These are phyloP conservation scores for Phytophthora megakarya DNA, from an alignment of 352 stramenopile species.

Conservation along the genomic window DNA sequence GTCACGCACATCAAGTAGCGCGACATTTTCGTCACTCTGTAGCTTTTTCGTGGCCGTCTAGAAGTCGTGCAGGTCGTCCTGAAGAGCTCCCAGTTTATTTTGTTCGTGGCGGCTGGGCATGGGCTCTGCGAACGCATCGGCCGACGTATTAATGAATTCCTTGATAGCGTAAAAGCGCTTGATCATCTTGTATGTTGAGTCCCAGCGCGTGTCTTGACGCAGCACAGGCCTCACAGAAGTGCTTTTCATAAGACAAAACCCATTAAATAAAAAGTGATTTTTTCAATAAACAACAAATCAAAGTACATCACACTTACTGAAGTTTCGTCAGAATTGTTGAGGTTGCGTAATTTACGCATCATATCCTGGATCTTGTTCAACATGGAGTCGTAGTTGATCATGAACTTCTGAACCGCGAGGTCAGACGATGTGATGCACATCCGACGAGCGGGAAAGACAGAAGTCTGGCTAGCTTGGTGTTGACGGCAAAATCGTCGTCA, in stretches of 20 bases:
- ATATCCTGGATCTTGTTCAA: neutral
- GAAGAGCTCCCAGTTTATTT: conserved; percentile 3
- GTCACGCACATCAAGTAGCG: conserved; percentile 5
- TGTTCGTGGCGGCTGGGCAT: neutral
- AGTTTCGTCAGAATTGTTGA: neutral
- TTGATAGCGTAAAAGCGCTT: conserved; percentile 8
- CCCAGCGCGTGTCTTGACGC: neutral
- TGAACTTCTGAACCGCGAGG: neutral
- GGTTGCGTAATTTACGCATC: conserved; percentile 5
- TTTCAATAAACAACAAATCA: no score
- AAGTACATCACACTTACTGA: conserved; percentile 2
- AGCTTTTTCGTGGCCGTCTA: conserved; percentile 4
- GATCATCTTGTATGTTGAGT: conserved; percentile 7
- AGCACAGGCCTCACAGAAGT: neutral
- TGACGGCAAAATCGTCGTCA: neutral
- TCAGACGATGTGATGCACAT: neutral
- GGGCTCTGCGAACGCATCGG: neutral
- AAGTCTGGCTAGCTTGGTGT: neutral
- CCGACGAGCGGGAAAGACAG: no score
- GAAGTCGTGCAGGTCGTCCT: conserved; percentile 4
- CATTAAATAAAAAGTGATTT: neutral
- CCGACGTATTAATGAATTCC: conserved; percentile 1
- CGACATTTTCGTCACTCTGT: conserved; percentile 7
- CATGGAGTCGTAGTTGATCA: neutral
- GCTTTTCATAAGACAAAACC: neutral